Evolutionary conservation across 2,329 filamentous ascomycete species (phyloP).

Genomic region (Ascochyta lentis): DNA sequence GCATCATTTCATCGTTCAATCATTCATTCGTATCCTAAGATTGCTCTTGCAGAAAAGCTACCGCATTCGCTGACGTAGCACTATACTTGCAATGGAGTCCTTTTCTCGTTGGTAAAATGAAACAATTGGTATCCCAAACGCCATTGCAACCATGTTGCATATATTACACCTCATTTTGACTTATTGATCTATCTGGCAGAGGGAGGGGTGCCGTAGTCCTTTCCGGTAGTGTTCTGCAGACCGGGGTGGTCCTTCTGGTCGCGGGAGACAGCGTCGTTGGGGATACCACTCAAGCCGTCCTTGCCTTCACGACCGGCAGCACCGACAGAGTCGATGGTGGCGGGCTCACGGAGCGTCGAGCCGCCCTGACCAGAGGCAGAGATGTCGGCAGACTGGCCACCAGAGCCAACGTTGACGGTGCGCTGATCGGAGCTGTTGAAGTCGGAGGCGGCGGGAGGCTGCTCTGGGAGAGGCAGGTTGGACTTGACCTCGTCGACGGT

Average conservation of each 20-base stretch:
- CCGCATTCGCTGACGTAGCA: slow-evolving; percentile 12
- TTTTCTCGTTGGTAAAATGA: background rate
- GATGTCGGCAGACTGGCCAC: slow-evolving; percentile 56
- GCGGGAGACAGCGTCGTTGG: slow-evolving; percentile 65
- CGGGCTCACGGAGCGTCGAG: slow-evolving; percentile 49
- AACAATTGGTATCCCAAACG: slow-evolving; percentile 13
- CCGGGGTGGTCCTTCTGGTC: slow-evolving; percentile 53
- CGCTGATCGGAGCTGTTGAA: slow-evolving; percentile 75
- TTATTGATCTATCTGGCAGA: slow-evolving; percentile 1
- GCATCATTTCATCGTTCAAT: background rate
- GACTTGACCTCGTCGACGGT: slow-evolving; percentile 71
- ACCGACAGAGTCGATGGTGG: slow-evolving; percentile 58
- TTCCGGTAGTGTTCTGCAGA: slow-evolving; percentile 49
- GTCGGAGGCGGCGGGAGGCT: slow-evolving; percentile 78
- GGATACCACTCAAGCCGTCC: slow-evolving; percentile 63
- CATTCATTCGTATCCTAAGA: slow-evolving; percentile 18
- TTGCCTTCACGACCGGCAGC: slow-evolving; percentile 67
- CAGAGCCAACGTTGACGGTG: slow-evolving; percentile 74
- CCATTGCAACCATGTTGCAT: slow-evolving; percentile 16
- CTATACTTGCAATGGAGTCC: background rate
- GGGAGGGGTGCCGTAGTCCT: slow-evolving; percentile 11
- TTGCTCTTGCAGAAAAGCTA: slow-evolving; percentile 21
- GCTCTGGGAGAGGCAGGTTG: slow-evolving; percentile 80
- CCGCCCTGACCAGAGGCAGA: slow-evolving; percentile 49
- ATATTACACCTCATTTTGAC: background rate